A percentile compares a stretch with the other conserved stretches of the same genome.
These are phyloP conservation scores for Melanogaster broomeanus DNA, from an alignment of 768 basidiomycete species.

Conservation along the genomic window DNA sequence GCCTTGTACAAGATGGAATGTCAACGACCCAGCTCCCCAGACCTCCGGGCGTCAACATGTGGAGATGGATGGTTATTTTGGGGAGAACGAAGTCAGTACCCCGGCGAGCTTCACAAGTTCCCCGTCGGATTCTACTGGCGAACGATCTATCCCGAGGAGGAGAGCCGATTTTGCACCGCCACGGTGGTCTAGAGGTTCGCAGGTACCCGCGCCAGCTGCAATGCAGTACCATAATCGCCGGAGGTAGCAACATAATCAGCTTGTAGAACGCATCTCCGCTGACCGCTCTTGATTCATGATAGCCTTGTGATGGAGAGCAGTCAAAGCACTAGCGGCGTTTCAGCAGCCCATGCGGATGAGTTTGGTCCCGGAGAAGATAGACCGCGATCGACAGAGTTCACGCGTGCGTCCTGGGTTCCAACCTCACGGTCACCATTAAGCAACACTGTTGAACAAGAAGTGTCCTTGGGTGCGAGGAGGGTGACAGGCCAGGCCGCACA, in stretches of 20 bases:
- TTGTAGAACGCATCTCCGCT: background rate
- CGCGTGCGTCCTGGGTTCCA: slow-evolving; percentile 65
- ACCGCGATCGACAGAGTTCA: slow-evolving; percentile 73
- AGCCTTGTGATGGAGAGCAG: slow-evolving; percentile 56
- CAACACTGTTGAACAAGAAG: slow-evolving; percentile 18
- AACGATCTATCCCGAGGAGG: slow-evolving; percentile 64
- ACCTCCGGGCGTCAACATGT: slow-evolving; percentile 13
- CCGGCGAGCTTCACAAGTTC: slow-evolving; percentile 52
- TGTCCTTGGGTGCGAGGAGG: slow-evolving; percentile 35
- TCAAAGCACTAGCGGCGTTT: slow-evolving; percentile 41
- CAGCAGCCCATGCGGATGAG: slow-evolving; percentile 34
- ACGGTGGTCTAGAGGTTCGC: slow-evolving; percentile 42
- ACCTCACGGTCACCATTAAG: slow-evolving; percentile 49
- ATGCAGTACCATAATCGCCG: slow-evolving; percentile 23
- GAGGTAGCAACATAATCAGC: slow-evolving; percentile 15
- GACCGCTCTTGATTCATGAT: slow-evolving; percentile 40
- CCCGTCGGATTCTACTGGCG: slow-evolving; percentile 65
- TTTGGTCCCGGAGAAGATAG: slow-evolving; percentile 36
- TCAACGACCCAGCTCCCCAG: slow-evolving; percentile 59
- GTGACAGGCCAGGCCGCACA: slow-evolving; percentile 68
- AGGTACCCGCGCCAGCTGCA: slow-evolving; percentile 19
- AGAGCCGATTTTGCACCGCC: slow-evolving; percentile 72
- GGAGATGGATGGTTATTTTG: slow-evolving; percentile 34
- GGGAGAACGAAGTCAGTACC: slow-evolving; percentile 37
- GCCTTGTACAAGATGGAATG: slow-evolving; percentile 46